Base-by-base conservation (phyloP, 2,329 filamentous ascomycete species). In the Colletotrichum melonis region DNA sequence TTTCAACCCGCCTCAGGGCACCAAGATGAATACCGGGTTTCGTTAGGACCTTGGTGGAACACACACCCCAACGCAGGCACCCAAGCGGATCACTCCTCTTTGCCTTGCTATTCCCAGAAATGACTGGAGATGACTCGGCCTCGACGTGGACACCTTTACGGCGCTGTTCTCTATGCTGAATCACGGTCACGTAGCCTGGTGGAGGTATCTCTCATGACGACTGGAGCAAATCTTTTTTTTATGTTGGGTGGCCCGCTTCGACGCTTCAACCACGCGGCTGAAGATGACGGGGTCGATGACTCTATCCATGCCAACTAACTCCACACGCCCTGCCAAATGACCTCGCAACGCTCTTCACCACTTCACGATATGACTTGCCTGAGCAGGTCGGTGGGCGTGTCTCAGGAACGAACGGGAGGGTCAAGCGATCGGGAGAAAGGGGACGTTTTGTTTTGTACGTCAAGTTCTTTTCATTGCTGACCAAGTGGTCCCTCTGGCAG, bases 401-500 rank as follows among this genome's bases (percentile, higher is more conserved):
- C 57, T 69, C 54, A 73, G 60, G 38, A 3, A 42, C 6, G 38
- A 16, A 42, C 14, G n/a, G 54, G 46, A 19, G 32, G 32, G 32
- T 35, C 11, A 35, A 63, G 69, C 70, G 60, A 60, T 70, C 67
- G 67, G 71, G 71, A 71, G 67, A 56, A 49, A 73, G 62, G 67
- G 56, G 67, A 73, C 60, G 74, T 68, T 68, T 60, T 63, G 59
- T n/a, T 75, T 75, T 75, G 66, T 75, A 72, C 69, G 74, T 75
- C 69, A 72, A 75, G 78, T 78, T 77, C 79, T 80, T 79, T 83
- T 80, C 80, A 84, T 84, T 84, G 83, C 83, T 83, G 82, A 81
- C 84, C 83, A 82, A 83, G 79, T 79, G 81, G 81, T 78, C 80
- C 81, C 78, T 82, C 79, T 82, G 74, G 69, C 68, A 74, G 71